A percentile compares a stretch with the other conserved stretches of the same genome.
Conservation (phyloP, 257 asterid genomes). For the Lycium barbarum region DNA sequence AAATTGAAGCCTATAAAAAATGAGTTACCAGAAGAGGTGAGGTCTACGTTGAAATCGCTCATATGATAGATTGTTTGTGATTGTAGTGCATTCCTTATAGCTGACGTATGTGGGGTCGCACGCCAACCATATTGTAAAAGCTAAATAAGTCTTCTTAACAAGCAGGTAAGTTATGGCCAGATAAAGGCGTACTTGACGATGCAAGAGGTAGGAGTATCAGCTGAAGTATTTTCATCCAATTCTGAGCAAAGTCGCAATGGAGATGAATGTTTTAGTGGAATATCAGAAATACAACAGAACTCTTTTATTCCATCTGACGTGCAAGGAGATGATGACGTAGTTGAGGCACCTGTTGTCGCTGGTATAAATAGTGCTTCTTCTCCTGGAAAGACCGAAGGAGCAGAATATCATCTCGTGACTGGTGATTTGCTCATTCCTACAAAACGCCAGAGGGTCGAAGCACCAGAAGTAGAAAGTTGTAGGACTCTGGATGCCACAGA, state of each 20-base stretch:
- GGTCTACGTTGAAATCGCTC: constrained; percentile 33
- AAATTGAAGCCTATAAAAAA: constrained; percentile 82
- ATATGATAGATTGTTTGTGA: constrained; percentile 17
- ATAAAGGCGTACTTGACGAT: constrained; percentile 62
- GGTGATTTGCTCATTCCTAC: constrained; percentile 41
- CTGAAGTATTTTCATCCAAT: constrained; percentile 40
- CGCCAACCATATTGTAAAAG: background rate
- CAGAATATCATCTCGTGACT: constrained; percentile 32
- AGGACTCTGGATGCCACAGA: constrained; percentile 54
- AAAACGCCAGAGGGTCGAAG: constrained; percentile 67
- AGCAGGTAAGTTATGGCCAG: constrained; percentile 73
- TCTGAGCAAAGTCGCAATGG: constrained; percentile 38
- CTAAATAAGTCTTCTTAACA: constrained; percentile 14
- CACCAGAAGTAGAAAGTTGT: constrained; percentile 37
- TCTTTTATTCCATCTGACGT: constrained; percentile 28
- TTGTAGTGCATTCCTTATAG: constrained; percentile 28
- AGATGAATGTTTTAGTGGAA: constrained; percentile 41
- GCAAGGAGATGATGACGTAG: constrained; percentile 28
- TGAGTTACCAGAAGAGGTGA: constrained; percentile 91
- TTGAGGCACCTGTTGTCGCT: constrained; percentile 29
- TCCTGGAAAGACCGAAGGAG: constrained; percentile 29
- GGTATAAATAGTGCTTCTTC: constrained; percentile 29
- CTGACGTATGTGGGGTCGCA: background rate
- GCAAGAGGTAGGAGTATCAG: constrained; percentile 64
- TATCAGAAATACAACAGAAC: constrained; percentile 35